These are phyloP conservation scores for Pinus taeda DNA, from an alignment of 75 land plant species.

Conservation along the genomic window DNA sequence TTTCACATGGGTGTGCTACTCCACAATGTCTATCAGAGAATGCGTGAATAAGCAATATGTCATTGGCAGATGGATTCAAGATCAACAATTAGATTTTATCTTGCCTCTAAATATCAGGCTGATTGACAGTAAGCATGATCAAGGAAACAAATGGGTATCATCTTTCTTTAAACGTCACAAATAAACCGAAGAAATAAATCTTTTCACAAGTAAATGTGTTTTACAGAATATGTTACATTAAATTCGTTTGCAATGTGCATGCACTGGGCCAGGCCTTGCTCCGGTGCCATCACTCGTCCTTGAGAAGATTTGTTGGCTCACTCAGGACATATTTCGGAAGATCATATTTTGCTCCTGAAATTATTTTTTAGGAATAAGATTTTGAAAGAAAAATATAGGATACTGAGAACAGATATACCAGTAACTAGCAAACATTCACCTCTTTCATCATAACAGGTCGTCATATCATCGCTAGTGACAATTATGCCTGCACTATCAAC, in stretches of 20 bases:
- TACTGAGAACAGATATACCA: neutral
- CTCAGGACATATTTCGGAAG: conserved; percentile 90
- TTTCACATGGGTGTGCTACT: neutral
- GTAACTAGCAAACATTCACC: conserved; percentile 30
- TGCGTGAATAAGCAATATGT: too few species aligned
- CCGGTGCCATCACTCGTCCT: conserved; percentile 33
- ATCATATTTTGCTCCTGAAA: conserved; percentile 94
- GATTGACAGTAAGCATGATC: neutral
- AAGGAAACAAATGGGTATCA: conserved; percentile 10
- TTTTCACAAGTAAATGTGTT: conserved; percentile 8
- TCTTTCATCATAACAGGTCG: conserved; percentile 92
- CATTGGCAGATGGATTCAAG: neutral
- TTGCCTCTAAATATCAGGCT: neutral
- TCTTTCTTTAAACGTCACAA: neutral
- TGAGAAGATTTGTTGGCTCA: conserved; percentile 74
- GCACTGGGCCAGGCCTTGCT: neutral
- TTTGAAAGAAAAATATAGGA: conserved; percentile 3
- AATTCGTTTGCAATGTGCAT: neutral
- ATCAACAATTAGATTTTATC: neutral
- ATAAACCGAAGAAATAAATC: neutral
- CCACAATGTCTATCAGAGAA: neutral
- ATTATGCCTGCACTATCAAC: conserved; percentile 90
- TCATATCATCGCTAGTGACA: conserved; percentile 72
- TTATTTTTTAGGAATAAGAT: neutral
- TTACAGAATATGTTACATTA: conserved; percentile 11